Conservation (phyloP, 768 basidiomycete genomes). For the Tubosaeta sp. region DNA sequence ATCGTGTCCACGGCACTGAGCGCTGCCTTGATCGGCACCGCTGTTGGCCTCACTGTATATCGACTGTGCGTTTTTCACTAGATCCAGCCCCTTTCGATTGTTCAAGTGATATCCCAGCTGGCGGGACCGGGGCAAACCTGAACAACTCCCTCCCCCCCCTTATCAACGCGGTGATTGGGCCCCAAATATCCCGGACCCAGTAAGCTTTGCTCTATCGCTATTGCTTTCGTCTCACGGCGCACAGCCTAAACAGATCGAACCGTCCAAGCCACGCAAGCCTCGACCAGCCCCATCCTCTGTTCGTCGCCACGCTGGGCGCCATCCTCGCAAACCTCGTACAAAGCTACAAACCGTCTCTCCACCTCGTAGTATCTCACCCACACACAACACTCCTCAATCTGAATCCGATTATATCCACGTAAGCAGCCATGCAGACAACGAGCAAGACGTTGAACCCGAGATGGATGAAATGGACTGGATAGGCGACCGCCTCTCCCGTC, state of each 20-base stretch:
- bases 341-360: slow-evolving; percentile 22
- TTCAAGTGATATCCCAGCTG: slow-evolving; percentile 44
- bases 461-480: slow-evolving; percentile 76
- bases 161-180: slow-evolving; percentile 62
- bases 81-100: not conserved
- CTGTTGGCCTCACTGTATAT: slow-evolving; percentile 84
- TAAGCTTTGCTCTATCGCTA: slow-evolving; percentile 11
- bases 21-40: slow-evolving; percentile 82
- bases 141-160: slow-evolving; percentile 48
- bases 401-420: slow-evolving; percentile 41
- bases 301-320: slow-evolving; percentile 35
- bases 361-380: slow-evolving; percentile 26
- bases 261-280: slow-evolving; percentile 37
- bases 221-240: slow-evolving; percentile 10
- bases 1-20: slow-evolving; percentile 81
- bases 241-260: slow-evolving; percentile 32
- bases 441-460: slow-evolving; percentile 37
- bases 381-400: slow-evolving; percentile 30
- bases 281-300: slow-evolving; percentile 30
- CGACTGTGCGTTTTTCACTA: slow-evolving; percentile 57
- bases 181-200: slow-evolving; percentile 37
- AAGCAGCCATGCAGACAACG: slow-evolving; percentile 30
- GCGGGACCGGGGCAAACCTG: slow-evolving; percentile 67
- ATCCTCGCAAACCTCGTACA: slow-evolving; percentile 32
- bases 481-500: slow-evolving; percentile 57